Base-by-base conservation (phyloP, 129 eudicot genomes). In the Centrapalus pauciflorus region DNA sequence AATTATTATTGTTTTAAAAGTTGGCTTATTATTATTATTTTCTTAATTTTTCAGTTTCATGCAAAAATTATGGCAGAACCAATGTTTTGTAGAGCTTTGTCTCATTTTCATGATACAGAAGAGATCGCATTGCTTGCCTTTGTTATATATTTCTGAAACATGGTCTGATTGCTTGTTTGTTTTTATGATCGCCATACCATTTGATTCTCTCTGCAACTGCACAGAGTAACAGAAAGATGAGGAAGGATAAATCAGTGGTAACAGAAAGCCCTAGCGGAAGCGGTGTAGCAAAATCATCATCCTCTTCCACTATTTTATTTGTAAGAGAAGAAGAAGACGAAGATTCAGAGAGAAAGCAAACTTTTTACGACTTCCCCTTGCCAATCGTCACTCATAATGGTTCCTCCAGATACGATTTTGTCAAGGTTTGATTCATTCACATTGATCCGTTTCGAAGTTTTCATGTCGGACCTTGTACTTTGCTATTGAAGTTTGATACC, bases 351-450 rank as follows among this genome's bases (percentile, higher is more conserved):
- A 12, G 57, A 48, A 48, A 43, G 9, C 40, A 63, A 51, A 25
- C 67, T 0, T n/a, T 7, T 14, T 9, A 38, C 16, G 66, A 71
- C 2, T 49, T 67, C 6, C 30, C 51, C 14, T 16, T 60, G 17
- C 62, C 70, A 4, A 33, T 68, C 21, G 19, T 88, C 46, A 66
- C 85, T 64, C 82, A 84, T 23, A 86, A 74, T 29, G 84, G 80
- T 61, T 82, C 93, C 23, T 86, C 93, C 70, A 86, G 77, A 77
- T 86, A 86, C 60, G 93, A 86, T 71, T 86, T 86, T 43, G 93
- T 86, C 41, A 86, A 86, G 93, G 93, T 86, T 5, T 6, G 16
- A 30, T 41, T 12, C 52, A 45, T 45, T 45, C 52, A 41, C 43
- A 37, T 37, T 34, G 0, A 34, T 38, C 3, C 51, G 4, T 1